Base-by-base conservation (phyloP, 495 filamentous ascomycete genomes). In the Daldinia decipiens region DNA sequence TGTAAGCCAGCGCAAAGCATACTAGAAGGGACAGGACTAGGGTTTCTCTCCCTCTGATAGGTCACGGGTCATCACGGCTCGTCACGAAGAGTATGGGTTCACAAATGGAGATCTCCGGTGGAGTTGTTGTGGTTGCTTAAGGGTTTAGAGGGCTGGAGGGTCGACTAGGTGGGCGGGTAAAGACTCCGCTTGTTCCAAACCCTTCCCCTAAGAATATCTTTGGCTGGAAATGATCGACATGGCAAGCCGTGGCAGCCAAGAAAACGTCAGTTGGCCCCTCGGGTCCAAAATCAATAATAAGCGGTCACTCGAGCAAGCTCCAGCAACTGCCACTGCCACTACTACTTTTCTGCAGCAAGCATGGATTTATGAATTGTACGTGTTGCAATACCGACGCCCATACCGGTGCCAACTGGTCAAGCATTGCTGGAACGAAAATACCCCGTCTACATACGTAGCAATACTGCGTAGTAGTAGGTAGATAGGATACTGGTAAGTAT, bases 131-230 rank as follows among this genome's bases (percentile, higher is more conserved):
- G n/a, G 62, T 55, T 69, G 71, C 61, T 74, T 39, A 70, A 70
- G 59, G 59, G 67, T 63, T 74, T 66, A 68, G 70, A 72, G 52
- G 43, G 43, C 43, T 47, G 19, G 43, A 47, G 43, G 43, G 70
- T 68, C 52, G 70, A 73, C 70, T 69, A 65, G 70, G 65, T 72
- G 64, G 70, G 65, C 70, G 70, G 70, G 70, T 73, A 69, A 73
- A 73, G 70, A 68, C 70, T 72, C 70, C 70, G 70, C 70, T 73
- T 43, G 62, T 62, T 68, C 70, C 31, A 73, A 73, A 69, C 47
- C 58, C 56, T 69, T 65, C 70, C 65, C 31, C 60, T 60, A 59
- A 55, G 62, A 50, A 47, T 54, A 51, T 12, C 21, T 26, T 12
- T 65, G 60, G 70, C 3, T 56, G 65, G 70, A 73, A 69, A 68